Percentiles rank a stretch among this genome's conserved stretches.
Conservation (phyloP, 2,329 filamentous ascomycete genomes). For the Lithohypha guttulata region DNA sequence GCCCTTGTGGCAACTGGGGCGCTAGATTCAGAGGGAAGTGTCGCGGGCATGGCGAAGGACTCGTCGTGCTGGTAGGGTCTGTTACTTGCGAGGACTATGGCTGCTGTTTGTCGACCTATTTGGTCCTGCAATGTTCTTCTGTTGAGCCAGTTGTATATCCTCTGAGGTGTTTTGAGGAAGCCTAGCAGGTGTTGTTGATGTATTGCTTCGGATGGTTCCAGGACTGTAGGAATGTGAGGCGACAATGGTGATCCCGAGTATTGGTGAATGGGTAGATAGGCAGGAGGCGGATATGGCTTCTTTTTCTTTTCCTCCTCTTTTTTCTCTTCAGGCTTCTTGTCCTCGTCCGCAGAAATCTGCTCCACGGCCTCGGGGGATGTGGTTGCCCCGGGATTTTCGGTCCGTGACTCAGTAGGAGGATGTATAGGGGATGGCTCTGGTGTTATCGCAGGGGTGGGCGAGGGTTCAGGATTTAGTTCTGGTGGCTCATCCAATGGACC, state of each 20-base stretch:
- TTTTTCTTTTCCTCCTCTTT: conserved; percentile 39
- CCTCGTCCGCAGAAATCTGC: conserved; percentile 33
- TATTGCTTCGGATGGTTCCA: conserved; percentile 63
- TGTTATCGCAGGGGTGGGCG: conserved; percentile 28
- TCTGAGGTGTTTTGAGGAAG: conserved; percentile 78
- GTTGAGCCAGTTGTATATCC: conserved; percentile 79
- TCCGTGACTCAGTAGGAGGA: conserved; percentile 23
- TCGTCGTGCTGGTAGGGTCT: conserved; percentile 30
- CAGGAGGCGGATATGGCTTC: conserved; percentile 50
- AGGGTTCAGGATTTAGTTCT: conserved; percentile 20
- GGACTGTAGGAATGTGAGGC: conserved; percentile 53
- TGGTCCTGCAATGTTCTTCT: conserved; percentile 71
- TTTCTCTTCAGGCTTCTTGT: conserved; percentile 40
- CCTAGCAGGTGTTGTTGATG: conserved; percentile 83
- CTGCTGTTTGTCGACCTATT: conserved; percentile 77
- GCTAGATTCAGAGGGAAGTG: conserved; percentile 16
- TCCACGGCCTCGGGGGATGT: conserved; percentile 19
- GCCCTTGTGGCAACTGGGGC: conserved; percentile 28
- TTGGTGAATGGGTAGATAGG: conserved; percentile 62
- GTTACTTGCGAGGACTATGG: conserved; percentile 55
- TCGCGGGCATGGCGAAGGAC: conserved; percentile 13
- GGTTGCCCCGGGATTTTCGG: conserved; percentile 21
- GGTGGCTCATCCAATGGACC: conserved; percentile 62
- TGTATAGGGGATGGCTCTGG: conserved; percentile 24
- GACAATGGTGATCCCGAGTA: conserved; percentile 60